Conservation (phyloP, 768 basidiomycete genomes). For the Collybia sordida region DNA sequence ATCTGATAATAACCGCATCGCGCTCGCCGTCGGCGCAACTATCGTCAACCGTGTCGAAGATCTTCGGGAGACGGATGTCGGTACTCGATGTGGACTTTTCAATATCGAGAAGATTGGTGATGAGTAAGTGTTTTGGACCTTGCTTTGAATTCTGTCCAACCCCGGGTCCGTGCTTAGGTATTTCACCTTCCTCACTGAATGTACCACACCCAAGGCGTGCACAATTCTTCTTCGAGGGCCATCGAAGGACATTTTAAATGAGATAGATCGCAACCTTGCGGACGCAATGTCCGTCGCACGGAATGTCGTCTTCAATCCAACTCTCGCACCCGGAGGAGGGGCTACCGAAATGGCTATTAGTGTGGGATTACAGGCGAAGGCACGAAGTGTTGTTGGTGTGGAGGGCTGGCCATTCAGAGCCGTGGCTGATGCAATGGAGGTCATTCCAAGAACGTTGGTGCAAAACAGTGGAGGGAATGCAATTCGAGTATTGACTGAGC, state of each 20-base stretch:
- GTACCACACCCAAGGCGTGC: conserved; percentile 90
- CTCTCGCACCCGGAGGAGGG: conserved; percentile 92
- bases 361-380: conserved; percentile 80
- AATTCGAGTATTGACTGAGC: conserved; percentile 88
- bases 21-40: conserved; percentile 91
- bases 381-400: conserved; percentile 79
- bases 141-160: background rate
- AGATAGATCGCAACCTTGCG: conserved; percentile 95
- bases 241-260: conserved; percentile 97
- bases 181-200: conserved; percentile 96
- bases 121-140: conserved; percentile 51
- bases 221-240: conserved; percentile 97
- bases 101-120: conserved; percentile 97
- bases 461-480: conserved; percentile 97
- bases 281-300: conserved; percentile 98
- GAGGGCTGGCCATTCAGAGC: conserved; percentile 91
- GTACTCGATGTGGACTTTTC: conserved; percentile 94
- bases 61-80: conserved; percentile 87
- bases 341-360: conserved; percentile 98
- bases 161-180: conserved; percentile 59
- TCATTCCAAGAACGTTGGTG: conserved; percentile 91
- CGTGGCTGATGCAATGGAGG: conserved; percentile 95
- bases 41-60: conserved; percentile 98
- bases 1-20: conserved; percentile 98
- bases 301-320: conserved; percentile 95